A percentile compares a stretch with the other conserved stretches of the same genome.
Conservation (phyloP, 306 rosid genomes). For the Acacia crassicarpa region DNA sequence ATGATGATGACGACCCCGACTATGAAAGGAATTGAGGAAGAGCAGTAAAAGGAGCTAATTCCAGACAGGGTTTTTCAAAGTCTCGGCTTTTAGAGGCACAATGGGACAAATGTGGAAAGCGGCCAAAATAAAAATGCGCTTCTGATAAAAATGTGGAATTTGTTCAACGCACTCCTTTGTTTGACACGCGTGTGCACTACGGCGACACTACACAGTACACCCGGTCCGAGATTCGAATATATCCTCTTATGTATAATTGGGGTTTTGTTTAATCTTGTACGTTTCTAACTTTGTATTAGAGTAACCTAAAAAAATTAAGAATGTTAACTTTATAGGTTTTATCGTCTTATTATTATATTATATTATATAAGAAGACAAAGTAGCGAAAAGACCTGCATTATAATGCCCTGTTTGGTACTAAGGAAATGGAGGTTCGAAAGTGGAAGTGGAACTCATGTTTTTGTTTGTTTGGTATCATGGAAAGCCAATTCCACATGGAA, state of each 20-base stretch:
- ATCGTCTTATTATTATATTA: not conserved
- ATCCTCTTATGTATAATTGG: not conserved
- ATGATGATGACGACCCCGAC: not conserved
- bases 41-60: not conserved
- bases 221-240: not conserved
- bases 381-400: not conserved
- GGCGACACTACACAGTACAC: not conserved
- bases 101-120: constrained; percentile 2
- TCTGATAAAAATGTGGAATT: not conserved
- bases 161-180: not conserved
- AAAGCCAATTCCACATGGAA: no score
- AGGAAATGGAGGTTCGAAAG: no score
- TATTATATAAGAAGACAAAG: not conserved
- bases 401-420: no score
- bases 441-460: no score
- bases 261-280: not conserved
- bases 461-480: no score
- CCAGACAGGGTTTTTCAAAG: not conserved
- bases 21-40: constrained; percentile 23
- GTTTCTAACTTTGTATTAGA: not conserved
- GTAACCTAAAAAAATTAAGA: not conserved
- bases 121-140: constrained; percentile 5
- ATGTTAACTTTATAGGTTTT: not conserved
- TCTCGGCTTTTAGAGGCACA: not conserved
- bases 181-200: not conserved